Evolutionary conservation across 495 filamentous ascomycete species (phyloP).

Genomic region (Evansstolkia leycettana): DNA sequence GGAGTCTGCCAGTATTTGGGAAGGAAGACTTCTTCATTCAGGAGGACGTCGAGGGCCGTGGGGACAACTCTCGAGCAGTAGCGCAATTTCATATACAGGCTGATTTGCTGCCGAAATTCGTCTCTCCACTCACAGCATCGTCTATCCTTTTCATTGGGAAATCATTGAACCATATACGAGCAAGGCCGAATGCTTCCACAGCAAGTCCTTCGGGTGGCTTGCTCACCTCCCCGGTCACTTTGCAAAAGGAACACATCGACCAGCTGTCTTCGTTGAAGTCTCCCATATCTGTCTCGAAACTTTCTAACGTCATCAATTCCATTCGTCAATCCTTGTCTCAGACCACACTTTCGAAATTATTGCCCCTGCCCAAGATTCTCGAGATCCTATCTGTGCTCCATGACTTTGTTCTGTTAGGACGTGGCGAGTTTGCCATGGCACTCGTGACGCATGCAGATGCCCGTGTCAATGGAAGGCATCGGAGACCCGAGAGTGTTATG

Average conservation of each 20-base stretch:
- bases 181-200: constrained; percentile 27
- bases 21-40: constrained; percentile 72
- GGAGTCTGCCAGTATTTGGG: constrained; percentile 62
- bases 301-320: constrained; percentile 57
- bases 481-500: constrained; percentile 11
- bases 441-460: constrained; percentile 76
- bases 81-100: constrained; percentile 42
- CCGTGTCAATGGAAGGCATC: constrained; percentile 44
- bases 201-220: constrained; percentile 19
- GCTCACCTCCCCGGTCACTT: constrained; percentile 44
- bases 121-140: constrained; percentile 56
- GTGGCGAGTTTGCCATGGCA: constrained; percentile 82
- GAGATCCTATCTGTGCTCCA: constrained; percentile 67
- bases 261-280: constrained; percentile 57
- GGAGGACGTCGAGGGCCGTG: constrained; percentile 22
- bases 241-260: constrained; percentile 60
- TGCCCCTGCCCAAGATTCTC: constrained; percentile 64
- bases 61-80: constrained; percentile 13
- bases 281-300: constrained; percentile 57
- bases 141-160: constrained; percentile 88
- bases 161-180: constrained; percentile 69
- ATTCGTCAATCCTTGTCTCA: constrained; percentile 74
- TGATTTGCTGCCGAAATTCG: constrained; percentile 62
- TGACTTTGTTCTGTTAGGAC: constrained; percentile 75
- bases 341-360: constrained; percentile 64